A percentile compares a stretch with the other conserved stretches of the same genome.
phyloP scores from a whole-genome alignment of 345 rosid species.

The Rhodamnia rubescens region DNA sequence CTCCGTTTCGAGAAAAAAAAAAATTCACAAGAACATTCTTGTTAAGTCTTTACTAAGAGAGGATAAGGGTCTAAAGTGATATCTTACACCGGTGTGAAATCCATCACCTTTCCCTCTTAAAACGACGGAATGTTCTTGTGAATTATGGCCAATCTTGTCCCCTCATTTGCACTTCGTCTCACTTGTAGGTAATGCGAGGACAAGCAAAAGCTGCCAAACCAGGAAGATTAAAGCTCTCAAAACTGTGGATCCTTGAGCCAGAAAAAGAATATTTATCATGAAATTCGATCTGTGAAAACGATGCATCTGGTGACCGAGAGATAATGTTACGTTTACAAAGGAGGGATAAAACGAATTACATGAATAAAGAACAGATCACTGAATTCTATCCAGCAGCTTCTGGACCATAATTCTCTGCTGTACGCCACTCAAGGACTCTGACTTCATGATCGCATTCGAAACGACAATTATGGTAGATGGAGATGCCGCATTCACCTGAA shows the following conservation, averaged over 20 bases:
- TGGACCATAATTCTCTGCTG: conserved; percentile 78
- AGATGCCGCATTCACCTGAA: conserved; percentile 44
- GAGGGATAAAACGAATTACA: background rate
- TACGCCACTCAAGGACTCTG: conserved; percentile 46
- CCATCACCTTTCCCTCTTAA: too few species aligned
- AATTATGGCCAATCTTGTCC: too few species aligned
- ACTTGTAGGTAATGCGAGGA: background rate
- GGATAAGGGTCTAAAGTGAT: too few species aligned
- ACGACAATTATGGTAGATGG: conserved; percentile 50
- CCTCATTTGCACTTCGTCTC: background rate
- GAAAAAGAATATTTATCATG: background rate
- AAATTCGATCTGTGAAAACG: background rate
- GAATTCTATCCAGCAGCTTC: conserved; percentile 51
- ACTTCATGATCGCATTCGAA: conserved; percentile 60
- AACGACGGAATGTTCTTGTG: too few species aligned
- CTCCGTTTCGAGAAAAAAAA: too few species aligned
- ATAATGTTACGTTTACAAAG: background rate
- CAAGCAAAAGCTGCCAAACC: background rate
- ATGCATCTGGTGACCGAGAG: background rate
- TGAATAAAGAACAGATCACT: conserved; percentile 1
- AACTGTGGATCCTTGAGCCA: background rate
- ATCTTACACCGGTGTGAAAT: too few species aligned
- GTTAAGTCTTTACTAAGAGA: too few species aligned
- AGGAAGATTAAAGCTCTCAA: background rate
- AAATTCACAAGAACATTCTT: too few species aligned